Evolutionary conservation across 805 yeast genomes (phyloP), one percentile per base, ranked within the genome.

Genomic region (Kodamaea neixiangensis): DNA sequence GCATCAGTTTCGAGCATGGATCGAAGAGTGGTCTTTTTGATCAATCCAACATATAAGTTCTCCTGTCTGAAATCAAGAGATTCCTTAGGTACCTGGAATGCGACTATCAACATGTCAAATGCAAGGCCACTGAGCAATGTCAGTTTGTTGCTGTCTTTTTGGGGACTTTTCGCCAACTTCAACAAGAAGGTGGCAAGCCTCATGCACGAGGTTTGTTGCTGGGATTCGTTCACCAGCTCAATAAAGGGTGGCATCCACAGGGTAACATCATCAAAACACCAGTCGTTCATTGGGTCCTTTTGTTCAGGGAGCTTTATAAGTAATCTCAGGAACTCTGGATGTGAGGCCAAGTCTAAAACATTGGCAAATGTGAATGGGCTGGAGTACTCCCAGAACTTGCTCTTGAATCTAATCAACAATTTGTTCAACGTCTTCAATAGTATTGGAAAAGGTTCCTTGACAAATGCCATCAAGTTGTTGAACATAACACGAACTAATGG

Each of bases 321-420:
- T 6, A 47, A 37, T 21, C 44, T 67, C 0, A 70, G 59, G 56
- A 74, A 82, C 44, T 72, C 66, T 1, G 85, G 82, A 57, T 79
- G 83, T 15, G 78, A 78, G 44, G 86, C 74, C 1, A 86, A 71
- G 14, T 86, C 91, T 47, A 87, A 64, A 41, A 85, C 70, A 52
- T 82, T 83, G 22, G 73, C 75, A 52, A 78, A 80, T 2, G 80
- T 78, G 53, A 71, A 78, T 0, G 88, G 89, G 1, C 77, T 68
- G 3, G 83, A 73, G 20, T 68, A 57, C 0, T 63, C 58, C 93
- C 94, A 89, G 51, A 85, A 80, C 2, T 69, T 67, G 0, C 59
- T 15, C 6, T 73, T 76, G 9, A 82, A 68, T 38, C 70, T 70
- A 2, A 56, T 52, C 19, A 87, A 63, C 1, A 85, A 63, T 6